Percentiles rank a stretch among this genome's conserved stretches.
These are phyloP conservation scores for Venustampulla echinocandica DNA, from an alignment of 495 filamentous ascomycete species.

Conservation along the genomic window DNA sequence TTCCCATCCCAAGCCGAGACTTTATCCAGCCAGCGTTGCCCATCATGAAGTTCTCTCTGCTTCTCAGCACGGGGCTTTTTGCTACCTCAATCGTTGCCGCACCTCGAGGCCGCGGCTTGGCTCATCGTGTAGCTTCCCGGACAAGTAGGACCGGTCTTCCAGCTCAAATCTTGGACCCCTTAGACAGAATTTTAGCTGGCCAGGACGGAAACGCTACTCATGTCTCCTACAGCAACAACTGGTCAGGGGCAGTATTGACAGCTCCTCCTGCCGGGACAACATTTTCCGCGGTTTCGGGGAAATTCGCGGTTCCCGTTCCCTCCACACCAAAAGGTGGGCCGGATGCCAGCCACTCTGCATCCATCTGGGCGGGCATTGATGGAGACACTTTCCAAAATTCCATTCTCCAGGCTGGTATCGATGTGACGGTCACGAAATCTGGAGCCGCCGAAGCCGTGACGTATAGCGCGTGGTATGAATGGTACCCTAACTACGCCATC, in stretches of 20 bases:
- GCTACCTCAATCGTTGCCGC: no score
- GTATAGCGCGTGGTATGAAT: slow-evolving; percentile 58
- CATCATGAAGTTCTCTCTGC: no score
- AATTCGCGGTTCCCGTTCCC: slow-evolving; percentile 46
- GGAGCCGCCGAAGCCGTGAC: slow-evolving; percentile 37
- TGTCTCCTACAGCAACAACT: slow-evolving; percentile 43
- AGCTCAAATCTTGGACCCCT: not conserved
- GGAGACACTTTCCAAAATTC: slow-evolving; percentile 47
- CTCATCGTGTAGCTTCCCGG: no score
- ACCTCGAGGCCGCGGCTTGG: no score
- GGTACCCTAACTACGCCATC: slow-evolving; percentile 49
- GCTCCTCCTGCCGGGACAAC: slow-evolving; percentile 25
- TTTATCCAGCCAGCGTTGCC: no score
- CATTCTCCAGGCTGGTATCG: slow-evolving; percentile 53
- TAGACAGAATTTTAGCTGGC: no score
- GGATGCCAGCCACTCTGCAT: slow-evolving; percentile 37
- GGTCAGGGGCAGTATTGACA: slow-evolving; percentile 42
- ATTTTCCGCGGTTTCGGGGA: slow-evolving; percentile 45
- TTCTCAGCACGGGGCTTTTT: no score
- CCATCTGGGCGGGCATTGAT: slow-evolving; percentile 56
- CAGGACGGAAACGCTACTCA: no score
- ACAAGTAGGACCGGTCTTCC: not conserved
- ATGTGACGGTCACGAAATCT: slow-evolving; percentile 44
- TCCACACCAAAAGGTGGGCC: slow-evolving; percentile 30
- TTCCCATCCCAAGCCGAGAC: no score